A percentile compares a stretch with the other conserved stretches of the same genome.
phyloP scores from a whole-genome alignment of 1,284 basidiomycete genomes.

The Cutaneotrichosporon dermatis region DNA sequence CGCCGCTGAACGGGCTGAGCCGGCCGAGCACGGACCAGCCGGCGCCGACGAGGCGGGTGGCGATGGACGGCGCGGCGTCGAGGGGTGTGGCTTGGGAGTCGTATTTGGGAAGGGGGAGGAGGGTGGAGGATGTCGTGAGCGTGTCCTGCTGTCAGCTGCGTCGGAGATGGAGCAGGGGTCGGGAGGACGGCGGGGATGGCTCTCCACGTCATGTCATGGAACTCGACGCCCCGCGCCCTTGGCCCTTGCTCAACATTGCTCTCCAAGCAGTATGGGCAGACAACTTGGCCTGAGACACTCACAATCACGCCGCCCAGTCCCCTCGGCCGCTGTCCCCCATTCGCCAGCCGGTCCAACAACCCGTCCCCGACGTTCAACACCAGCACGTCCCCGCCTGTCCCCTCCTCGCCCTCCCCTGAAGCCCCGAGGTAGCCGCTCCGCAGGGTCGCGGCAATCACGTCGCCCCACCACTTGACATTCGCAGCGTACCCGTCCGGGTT shows the following conservation, averaged over 20 bases:
- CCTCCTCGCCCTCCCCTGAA: no score
- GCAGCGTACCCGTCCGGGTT: constrained; percentile 78
- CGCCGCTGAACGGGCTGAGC: constrained; percentile 54
- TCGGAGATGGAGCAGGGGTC: not conserved
- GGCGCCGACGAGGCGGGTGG: constrained; percentile 67
- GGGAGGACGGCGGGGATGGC: no score
- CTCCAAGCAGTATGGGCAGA: no score
- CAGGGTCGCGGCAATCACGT: constrained; percentile 62
- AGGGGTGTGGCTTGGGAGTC: constrained; percentile 60
- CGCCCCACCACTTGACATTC: constrained; percentile 82
- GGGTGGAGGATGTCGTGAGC: constrained; percentile 33
- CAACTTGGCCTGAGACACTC: constrained; percentile 48
- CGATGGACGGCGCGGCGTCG: constrained; percentile 65
- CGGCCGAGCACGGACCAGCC: constrained; percentile 67
- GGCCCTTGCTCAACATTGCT: no score
- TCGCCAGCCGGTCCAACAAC: constrained; percentile 60
- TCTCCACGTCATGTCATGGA: no score
- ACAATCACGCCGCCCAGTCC: constrained; percentile 77
- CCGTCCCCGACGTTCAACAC: constrained; percentile 61
- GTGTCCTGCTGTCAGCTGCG: constrained; percentile 22
- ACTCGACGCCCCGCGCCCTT: no score
- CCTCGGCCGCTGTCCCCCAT: constrained; percentile 59
- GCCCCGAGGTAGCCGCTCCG: constrained; percentile 53
- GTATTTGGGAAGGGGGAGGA: constrained; percentile 59
- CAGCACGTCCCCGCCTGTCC: constrained; percentile 53